Evolutionary conservation across 2,329 filamentous ascomycete species (phyloP).

Genomic region (Cladophialophora bantiana): DNA sequence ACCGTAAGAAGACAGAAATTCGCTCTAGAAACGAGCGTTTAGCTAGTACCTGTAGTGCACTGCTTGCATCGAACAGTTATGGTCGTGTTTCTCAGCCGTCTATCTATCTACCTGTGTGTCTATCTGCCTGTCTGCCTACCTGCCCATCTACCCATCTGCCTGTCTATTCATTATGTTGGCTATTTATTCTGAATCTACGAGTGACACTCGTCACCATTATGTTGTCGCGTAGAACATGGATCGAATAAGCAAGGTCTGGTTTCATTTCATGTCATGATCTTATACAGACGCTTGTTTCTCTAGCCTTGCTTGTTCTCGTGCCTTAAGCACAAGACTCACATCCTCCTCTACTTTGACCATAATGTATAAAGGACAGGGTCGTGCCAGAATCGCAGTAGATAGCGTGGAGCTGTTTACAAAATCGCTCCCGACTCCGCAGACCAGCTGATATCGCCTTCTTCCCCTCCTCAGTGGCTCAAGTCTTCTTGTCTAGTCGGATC

Average conservation of each 20-base stretch:
- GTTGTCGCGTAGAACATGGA: no score
- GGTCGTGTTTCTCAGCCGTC: no score
- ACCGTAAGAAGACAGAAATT: neutral
- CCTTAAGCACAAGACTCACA: neutral
- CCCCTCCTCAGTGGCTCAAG: neutral
- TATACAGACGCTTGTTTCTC: constrained; percentile 1
- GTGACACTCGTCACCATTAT: no score
- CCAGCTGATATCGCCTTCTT: neutral
- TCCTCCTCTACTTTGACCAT: neutral
- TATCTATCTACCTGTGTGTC: no score
- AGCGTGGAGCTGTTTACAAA: neutral
- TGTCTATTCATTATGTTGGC: no score
- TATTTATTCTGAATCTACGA: no score
- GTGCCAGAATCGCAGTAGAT: neutral
- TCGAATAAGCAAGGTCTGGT: neutral
- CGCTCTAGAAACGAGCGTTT: neutral
- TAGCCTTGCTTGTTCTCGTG: neutral
- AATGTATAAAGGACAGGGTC: neutral
- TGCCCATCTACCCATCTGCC: no score
- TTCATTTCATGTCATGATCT: constrained; percentile 9
- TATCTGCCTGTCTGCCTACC: no score
- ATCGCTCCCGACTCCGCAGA: neutral
- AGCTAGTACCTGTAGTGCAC: neutral
- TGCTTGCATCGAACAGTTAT: no score
- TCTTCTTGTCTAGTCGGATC: neutral